Evolutionary conservation across 2,329 filamentous ascomycete species (phyloP).

Genomic region (Coniochaeta prunicola): DNA sequence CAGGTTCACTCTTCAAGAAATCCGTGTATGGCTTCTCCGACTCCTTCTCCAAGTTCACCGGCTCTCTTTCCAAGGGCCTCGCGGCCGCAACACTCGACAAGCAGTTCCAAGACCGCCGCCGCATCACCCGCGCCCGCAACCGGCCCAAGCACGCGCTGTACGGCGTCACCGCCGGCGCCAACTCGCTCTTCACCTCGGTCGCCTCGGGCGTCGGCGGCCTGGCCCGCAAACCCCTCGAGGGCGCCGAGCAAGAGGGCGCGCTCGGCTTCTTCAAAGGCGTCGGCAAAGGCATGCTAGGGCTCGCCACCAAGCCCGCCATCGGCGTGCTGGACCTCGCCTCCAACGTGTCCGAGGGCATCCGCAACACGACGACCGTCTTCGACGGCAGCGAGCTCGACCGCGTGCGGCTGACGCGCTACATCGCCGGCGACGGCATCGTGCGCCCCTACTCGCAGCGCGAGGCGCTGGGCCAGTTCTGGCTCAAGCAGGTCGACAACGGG

Average conservation of each 20-base stretch:
- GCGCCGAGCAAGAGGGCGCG: conserved; percentile 90
- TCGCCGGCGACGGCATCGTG: conserved; percentile 87
- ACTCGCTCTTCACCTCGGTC: conserved; percentile 86
- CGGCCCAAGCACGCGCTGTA: conserved; percentile 95
- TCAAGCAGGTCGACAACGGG: conserved; percentile 95
- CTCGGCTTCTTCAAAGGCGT: conserved; percentile 96
- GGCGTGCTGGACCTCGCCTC: conserved; percentile 95
- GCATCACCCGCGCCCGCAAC: conserved; percentile 89
- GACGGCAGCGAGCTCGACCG: conserved; percentile 91
- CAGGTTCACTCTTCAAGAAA: conserved; percentile 96
- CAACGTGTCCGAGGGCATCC: conserved; percentile 93
- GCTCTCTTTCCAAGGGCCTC: conserved; percentile 92
- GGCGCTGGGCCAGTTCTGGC: conserved; percentile 94
- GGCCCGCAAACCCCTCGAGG: conserved; percentile 87
- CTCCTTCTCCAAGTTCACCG: conserved; percentile 96
- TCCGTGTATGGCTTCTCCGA: conserved; percentile 96
- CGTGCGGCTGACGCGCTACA: conserved; percentile 86
- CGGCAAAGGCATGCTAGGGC: conserved; percentile 84
- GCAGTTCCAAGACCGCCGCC: conserved; percentile 92
- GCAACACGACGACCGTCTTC: conserved; percentile 97
- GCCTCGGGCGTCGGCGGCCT: conserved; percentile 91
- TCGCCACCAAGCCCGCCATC: conserved; percentile 96
- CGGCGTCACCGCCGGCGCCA: conserved; percentile 90
- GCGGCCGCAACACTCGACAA: conserved; percentile 95
- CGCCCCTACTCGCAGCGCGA: conserved; percentile 92